Evolutionary conservation across 1,284 basidiomycete species (phyloP), one percentile per base, ranked within the genome.

Genomic region (Leccinum fallax): DNA sequence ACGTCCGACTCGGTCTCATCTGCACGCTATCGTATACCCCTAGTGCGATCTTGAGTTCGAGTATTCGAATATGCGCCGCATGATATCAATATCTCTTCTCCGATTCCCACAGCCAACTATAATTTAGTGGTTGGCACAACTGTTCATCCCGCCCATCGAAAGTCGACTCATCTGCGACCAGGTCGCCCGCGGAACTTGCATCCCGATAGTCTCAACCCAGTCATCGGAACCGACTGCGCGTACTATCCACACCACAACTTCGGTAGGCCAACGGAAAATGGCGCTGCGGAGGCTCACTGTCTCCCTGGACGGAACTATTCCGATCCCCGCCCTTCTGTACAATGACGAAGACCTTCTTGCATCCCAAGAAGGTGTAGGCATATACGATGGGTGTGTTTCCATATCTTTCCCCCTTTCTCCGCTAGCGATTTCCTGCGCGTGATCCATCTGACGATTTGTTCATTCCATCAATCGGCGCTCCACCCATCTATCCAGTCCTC

Each of bases 331-430:
- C 6, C 77, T 92, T n/a, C 78, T 93, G 0, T 92, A 92, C 67
- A 80, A 85, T 7, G 92, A 94, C 61, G 95, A 97, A 76, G 85
- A 86, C 49, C 79, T 92, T 53, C 78, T 92, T 4, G 81, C 85
- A 4, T 86, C 83, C 40, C 93, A 94, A 74, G 89, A 93, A 53
- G 79, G 79, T 52, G 89, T 97, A 5, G 95, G 95, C 2, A 87
- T 97, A 61, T 97, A 97, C 71, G 90, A 95, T 69, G 93, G 92
- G 94, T 95, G 74, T 69, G 88, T 78, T 15, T 66, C 53, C 16
- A 46, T 11, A 11, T 46, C 10, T 13, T 46, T 13, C 60, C 43
- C 60, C 26, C 24, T 57, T 52, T 59, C 53, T 49, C 53, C 60
- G 53, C 32, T 61, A 65, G 62, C 58, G 63, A 60, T 66, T 57